Evolutionary conservation across 768 basidiomycete species (phyloP).

Genomic region (Filobasidium floriforme): DNA sequence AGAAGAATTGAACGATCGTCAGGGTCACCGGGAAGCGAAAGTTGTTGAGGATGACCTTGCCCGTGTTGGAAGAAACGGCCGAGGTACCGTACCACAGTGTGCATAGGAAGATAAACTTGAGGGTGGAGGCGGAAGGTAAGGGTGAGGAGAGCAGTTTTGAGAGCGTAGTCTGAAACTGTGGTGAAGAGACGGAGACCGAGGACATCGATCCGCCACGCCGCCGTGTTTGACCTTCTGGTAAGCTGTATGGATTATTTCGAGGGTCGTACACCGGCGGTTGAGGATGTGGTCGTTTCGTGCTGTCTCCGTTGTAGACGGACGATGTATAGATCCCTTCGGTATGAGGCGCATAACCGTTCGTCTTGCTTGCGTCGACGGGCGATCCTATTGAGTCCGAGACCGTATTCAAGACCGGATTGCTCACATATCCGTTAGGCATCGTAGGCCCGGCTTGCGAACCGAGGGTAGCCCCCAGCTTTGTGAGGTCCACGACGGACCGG

Average conservation of each 20-base stretch:
- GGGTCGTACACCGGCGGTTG: background rate
- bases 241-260: background rate
- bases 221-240: background rate
- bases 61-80: slow-evolving; percentile 90
- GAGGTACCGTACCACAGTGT: slow-evolving; percentile 87
- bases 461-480: background rate
- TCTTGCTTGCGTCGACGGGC: background rate
- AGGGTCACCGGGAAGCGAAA: slow-evolving; percentile 94
- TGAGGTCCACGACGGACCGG: slow-evolving; percentile 1
- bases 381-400: background rate
- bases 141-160: background rate
- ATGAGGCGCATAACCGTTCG: background rate
- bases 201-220: background rate
- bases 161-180: background rate
- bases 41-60: slow-evolving; percentile 84
- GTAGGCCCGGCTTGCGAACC: background rate
- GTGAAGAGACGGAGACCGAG: background rate
- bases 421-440: background rate
- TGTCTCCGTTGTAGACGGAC: background rate
- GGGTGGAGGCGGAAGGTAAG: slow-evolving; percentile 19
- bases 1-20: slow-evolving; percentile 95
- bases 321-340: background rate
- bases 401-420: background rate
- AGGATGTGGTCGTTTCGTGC: background rate
- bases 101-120: slow-evolving; percentile 69